Percentiles rank a stretch among this genome's conserved stretches.
These are phyloP conservation scores for Arxiozyma telluris DNA, from an alignment of 1,139 yeast genomes.

Conservation along the genomic window DNA sequence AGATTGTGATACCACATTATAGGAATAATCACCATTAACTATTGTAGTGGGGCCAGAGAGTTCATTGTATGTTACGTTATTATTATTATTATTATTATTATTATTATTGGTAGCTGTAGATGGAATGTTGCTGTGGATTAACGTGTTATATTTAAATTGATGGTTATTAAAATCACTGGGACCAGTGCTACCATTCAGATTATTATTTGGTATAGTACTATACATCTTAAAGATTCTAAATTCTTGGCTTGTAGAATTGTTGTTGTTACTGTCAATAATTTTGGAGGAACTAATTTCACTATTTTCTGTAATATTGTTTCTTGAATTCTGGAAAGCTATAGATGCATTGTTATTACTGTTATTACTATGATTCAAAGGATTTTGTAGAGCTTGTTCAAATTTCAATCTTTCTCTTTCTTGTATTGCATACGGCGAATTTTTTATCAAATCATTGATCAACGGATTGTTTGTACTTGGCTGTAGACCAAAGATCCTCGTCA, in stretches of 20 bases:
- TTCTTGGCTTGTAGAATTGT: conserved; percentile 11
- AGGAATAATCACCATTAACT: conserved; percentile 5
- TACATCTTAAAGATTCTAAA: conserved; percentile 29
- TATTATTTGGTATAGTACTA: conserved; percentile 12
- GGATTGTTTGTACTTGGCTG: conserved; percentile 15
- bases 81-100: neutral
- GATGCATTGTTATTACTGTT: neutral
- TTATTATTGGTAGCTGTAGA: neutral
- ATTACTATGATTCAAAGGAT: conserved; percentile 2
- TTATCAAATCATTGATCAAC: conserved; percentile 18
- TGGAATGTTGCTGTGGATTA: conserved; percentile 4
- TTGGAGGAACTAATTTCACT: neutral
- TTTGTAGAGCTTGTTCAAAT: conserved; percentile 6
- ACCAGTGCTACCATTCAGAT: conserved; percentile 1
- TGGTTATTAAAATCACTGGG: conserved; percentile 1
- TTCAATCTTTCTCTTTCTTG: conserved; percentile 5
- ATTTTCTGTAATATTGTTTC: neutral
- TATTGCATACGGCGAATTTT: conserved; percentile 12
- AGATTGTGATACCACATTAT: conserved; percentile 4
- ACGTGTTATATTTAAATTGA: neutral
- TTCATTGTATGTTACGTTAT: conserved; percentile 4
- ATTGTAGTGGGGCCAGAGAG: conserved; percentile 8
- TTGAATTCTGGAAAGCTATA: neutral
- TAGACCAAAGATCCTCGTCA: conserved; percentile 21
- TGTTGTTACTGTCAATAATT: neutral